Evolutionary conservation across 352 stramenopile genomes (phyloP).

Genomic region (Aphanomyces invadans): DNA sequence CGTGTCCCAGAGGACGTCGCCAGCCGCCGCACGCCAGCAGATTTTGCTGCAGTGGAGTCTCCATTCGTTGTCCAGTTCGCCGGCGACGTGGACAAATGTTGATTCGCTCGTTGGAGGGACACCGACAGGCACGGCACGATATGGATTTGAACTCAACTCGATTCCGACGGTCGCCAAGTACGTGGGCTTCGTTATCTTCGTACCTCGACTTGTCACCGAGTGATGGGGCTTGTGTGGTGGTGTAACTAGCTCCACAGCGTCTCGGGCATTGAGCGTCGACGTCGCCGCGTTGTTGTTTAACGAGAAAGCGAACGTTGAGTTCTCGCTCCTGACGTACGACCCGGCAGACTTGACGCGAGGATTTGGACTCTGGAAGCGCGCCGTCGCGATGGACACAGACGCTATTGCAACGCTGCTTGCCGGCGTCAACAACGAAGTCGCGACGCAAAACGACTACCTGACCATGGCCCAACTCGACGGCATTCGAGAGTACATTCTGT

Average conservation of each 20-base stretch:
- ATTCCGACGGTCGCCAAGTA: slow-evolving; percentile 2
- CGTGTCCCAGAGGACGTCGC: slow-evolving; percentile 36
- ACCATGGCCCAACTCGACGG: slow-evolving; percentile 48
- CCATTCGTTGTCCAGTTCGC: too few species aligned
- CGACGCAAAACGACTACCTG: slow-evolving; percentile 37
- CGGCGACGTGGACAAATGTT: slow-evolving; percentile 45
- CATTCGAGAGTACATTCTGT: slow-evolving; percentile 50
- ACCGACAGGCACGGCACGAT: slow-evolving; percentile 37
- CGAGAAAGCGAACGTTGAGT: slow-evolving; percentile 46
- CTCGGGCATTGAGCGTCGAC: slow-evolving; percentile 47
- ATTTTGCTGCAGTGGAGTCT: slow-evolving; percentile 41
- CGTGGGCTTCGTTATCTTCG: not conserved
- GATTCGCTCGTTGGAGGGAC: slow-evolving; percentile 58
- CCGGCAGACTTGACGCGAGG: slow-evolving; percentile 35
- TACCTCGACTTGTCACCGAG: too few species aligned
- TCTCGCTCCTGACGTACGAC: slow-evolving; percentile 65
- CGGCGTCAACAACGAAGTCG: slow-evolving; percentile 61
- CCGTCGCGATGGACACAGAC: slow-evolving; percentile 52
- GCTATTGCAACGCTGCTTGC: slow-evolving; percentile 47
- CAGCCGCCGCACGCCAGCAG: slow-evolving; percentile 29
- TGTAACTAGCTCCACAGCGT: slow-evolving; percentile 16
- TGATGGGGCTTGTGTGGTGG: too few species aligned
- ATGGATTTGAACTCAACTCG: slow-evolving; percentile 56
- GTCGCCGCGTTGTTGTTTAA: slow-evolving; percentile 46
- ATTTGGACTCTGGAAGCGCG: slow-evolving; percentile 71